A percentile compares a stretch with the other conserved stretches of the same genome.
phyloP scores from a whole-genome alignment of 2,329 filamentous ascomycete species.

The Neofusicoccum ribis region DNA sequence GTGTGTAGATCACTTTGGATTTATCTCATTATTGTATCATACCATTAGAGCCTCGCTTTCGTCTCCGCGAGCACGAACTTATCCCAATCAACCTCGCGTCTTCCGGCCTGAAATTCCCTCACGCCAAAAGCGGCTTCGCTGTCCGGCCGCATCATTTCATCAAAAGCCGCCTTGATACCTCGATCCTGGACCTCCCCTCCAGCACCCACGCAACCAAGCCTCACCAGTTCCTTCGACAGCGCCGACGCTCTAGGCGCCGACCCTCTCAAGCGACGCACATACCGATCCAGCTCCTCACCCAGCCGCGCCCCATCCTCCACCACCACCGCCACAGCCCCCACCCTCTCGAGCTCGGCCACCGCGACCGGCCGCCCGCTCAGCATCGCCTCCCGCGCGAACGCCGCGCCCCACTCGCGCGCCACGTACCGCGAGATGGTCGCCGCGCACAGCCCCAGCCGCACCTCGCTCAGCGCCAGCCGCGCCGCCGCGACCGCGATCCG shows the following conservation, averaged over 20 bases:
- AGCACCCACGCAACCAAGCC: neutral
- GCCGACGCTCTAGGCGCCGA: neutral
- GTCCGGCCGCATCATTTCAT: constrained; percentile 21
- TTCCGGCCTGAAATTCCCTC: constrained; percentile 19
- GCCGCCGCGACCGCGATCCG: constrained; percentile 28
- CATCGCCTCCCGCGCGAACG: constrained; percentile 42
- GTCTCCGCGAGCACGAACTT: neutral
- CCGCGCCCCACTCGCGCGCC: constrained; percentile 40
- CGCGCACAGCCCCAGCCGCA: constrained; percentile 41
- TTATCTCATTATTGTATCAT: no score
- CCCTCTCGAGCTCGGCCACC: constrained; percentile 28
- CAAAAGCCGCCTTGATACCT: constrained; percentile 16
- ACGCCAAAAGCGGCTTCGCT: constrained; percentile 18
- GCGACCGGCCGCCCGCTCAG: constrained; percentile 36
- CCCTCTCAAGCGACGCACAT: constrained; percentile 25
- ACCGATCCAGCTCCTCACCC: constrained; percentile 26
- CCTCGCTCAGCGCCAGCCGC: constrained; percentile 41
- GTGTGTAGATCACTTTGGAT: no score
- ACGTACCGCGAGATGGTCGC: constrained; percentile 45
- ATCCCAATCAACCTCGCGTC: constrained; percentile 20
- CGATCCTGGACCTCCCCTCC: neutral
- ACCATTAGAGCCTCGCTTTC: neutral
- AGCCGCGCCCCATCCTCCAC: constrained; percentile 23
- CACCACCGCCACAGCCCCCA: constrained; percentile 29
- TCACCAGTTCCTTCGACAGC: neutral